These are phyloP conservation scores for Trichoderma hamatum DNA, from an alignment of 2,329 filamentous ascomycete genomes.

Conservation along the genomic window DNA sequence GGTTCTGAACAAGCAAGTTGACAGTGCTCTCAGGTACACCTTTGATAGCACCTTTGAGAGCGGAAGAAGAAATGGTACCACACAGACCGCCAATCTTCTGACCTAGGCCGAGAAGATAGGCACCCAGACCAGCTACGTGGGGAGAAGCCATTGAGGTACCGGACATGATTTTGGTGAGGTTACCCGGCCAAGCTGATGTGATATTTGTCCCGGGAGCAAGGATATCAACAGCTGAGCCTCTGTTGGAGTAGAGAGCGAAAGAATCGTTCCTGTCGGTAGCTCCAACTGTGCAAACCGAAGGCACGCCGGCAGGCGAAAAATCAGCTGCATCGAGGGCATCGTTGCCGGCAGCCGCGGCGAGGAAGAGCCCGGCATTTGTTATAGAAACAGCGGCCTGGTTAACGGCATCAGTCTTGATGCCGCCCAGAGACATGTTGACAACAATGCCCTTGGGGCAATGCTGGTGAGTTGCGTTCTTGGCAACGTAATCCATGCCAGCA, in stretches of 20 bases:
- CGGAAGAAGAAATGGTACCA: constrained; percentile 48
- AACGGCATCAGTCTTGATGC: constrained; percentile 48
- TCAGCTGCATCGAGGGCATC: constrained; percentile 37
- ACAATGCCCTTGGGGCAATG: background rate
- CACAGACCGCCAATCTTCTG: constrained; percentile 51
- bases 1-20: constrained; percentile 62
- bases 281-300: constrained; percentile 41
- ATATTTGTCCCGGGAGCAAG: constrained; percentile 54
- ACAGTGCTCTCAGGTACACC: constrained; percentile 47
- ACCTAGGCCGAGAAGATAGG: constrained; percentile 50
- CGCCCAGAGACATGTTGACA: constrained; percentile 61
- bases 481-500: constrained; percentile 28
- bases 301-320: constrained; percentile 39
- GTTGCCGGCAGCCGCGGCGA: constrained; percentile 61
- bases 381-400: constrained; percentile 54
- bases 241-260: constrained; percentile 55
- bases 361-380: constrained; percentile 50
- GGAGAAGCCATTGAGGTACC: constrained; percentile 69
- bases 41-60: constrained; percentile 46
- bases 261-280: constrained; percentile 44
- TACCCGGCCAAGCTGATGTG: constrained; percentile 52
- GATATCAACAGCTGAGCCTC: constrained; percentile 52
- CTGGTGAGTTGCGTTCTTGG: constrained; percentile 41
- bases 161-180: constrained; percentile 51
- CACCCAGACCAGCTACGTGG: constrained; percentile 60